Conservation (phyloP, 108 stramenopile genomes). For the Pseudonitzschia multistriata region DNA sequence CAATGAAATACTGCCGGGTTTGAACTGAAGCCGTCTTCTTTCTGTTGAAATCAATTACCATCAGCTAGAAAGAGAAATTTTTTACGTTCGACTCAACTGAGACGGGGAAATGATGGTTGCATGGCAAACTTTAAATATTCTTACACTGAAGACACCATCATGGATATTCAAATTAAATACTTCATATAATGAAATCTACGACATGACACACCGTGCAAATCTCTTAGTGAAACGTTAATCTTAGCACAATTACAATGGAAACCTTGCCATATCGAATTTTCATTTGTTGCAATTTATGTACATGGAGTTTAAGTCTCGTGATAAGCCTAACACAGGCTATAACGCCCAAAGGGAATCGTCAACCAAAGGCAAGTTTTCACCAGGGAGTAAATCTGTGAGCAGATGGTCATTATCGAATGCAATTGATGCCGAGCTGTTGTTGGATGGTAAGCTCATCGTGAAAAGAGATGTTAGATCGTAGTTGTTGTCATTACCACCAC, state of each 20-base stretch:
- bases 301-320: too few species aligned
- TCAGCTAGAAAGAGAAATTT: not conserved
- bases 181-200: not conserved
- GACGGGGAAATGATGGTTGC: conserved; percentile 1
- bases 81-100: conserved; percentile 1
- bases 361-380: not conserved
- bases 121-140: conserved; percentile 3
- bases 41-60: not conserved
- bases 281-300: too few species aligned
- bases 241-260: too few species aligned
- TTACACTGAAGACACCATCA: not conserved
- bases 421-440: not conserved
- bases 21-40: too few species aligned
- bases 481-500: not conserved
- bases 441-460: not conserved
- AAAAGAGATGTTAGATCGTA: not conserved
- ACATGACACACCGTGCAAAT: not conserved
- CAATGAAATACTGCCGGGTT: not conserved
- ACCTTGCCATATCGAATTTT: too few species aligned
- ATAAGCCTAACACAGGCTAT: too few species aligned
- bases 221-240: too few species aligned
- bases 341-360: conserved; percentile 9
- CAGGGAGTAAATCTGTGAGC: conserved; percentile 1
- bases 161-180: not conserved
- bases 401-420: not conserved